phyloP scores from a whole-genome alignment of 371 early-diverging fungal species.

The Mucor ambiguus region DNA sequence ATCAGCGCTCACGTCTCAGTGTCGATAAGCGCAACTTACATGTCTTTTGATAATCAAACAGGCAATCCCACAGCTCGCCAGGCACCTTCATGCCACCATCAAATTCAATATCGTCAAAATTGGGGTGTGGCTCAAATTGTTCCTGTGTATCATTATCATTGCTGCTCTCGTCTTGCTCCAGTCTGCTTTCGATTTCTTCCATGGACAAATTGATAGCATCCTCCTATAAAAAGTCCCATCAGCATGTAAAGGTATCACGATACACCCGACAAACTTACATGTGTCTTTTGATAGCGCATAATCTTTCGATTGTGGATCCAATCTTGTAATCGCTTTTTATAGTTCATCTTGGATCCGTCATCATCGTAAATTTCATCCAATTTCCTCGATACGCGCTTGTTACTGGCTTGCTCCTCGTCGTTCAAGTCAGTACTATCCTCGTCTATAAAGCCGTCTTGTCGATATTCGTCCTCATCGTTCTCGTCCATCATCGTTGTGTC shows the following conservation, averaged over 20 bases:
- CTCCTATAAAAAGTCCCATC: not conserved
- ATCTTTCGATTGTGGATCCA: conserved; percentile 61
- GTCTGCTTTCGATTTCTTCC: conserved; percentile 15
- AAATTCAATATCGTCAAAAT: conserved; percentile 59
- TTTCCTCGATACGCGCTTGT: conserved; percentile 2
- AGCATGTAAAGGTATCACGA: not conserved
- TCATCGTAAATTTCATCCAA: conserved; percentile 46
- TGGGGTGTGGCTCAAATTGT: conserved; percentile 63
- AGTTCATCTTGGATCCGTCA: conserved; percentile 65
- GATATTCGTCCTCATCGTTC: conserved; percentile 23
- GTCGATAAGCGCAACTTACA: conserved; percentile 33
- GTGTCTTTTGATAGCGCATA: conserved; percentile 38
- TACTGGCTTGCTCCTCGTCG: conserved; percentile 20
- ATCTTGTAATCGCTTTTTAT: conserved; percentile 54
- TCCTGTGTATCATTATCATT: conserved; percentile 41
- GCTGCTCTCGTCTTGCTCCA: conserved; percentile 4
- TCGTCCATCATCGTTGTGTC: not conserved
- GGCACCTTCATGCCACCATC: conserved; percentile 73
- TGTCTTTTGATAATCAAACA: conserved; percentile 94
- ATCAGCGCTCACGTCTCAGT: not conserved
- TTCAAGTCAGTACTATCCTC: conserved; percentile 9
- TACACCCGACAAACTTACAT: conserved; percentile 8
- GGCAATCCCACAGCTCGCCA: conserved; percentile 78
- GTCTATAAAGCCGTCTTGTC: not conserved
- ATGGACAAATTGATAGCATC: conserved; percentile 13